These are phyloP conservation scores for Acanthamoeba sp. DNA, from an alignment of 208 protist genomes.

Conservation along the genomic window DNA sequence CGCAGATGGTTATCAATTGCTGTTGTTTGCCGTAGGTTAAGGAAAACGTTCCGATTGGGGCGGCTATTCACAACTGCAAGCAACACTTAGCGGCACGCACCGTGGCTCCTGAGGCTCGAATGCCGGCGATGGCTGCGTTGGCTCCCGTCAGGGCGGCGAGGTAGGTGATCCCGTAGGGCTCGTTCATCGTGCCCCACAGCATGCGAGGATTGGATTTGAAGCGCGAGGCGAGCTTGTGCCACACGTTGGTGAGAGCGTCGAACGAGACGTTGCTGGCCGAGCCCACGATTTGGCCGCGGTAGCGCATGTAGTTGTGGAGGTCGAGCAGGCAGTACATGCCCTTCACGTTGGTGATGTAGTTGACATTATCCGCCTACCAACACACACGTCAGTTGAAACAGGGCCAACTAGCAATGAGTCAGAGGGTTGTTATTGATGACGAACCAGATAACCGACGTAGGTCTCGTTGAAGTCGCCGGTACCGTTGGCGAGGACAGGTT, in stretches of 20 bases:
- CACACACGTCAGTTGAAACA: too few species aligned
- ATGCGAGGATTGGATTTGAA: background rate
- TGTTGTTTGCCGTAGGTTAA: background rate
- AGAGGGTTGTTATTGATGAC: background rate
- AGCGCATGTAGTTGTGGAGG: conserved; percentile 34
- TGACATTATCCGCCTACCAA: too few species aligned
- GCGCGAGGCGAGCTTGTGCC: background rate
- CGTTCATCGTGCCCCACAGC: background rate
- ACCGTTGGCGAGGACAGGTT: background rate
- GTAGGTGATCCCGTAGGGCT: conserved; percentile 3
- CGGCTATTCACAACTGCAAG: too few species aligned
- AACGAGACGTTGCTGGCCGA: background rate
- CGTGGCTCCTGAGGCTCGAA: background rate
- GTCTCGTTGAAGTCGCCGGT: background rate
- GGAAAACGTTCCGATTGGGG: too few species aligned
- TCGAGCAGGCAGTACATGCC: conserved; percentile 43
- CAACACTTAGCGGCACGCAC: background rate
- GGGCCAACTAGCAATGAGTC: too few species aligned
- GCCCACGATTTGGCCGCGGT: background rate
- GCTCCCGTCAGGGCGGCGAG: background rate
- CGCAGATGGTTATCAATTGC: background rate
- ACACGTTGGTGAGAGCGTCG: background rate
- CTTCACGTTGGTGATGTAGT: conserved; percentile 26
- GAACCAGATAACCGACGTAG: background rate
- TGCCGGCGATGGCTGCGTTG: background rate